A percentile compares a stretch with the other conserved stretches of the same genome.
phyloP scores from a whole-genome alignment of 495 filamentous ascomycete genomes.

The Hypoxylon crocopeplum region DNA sequence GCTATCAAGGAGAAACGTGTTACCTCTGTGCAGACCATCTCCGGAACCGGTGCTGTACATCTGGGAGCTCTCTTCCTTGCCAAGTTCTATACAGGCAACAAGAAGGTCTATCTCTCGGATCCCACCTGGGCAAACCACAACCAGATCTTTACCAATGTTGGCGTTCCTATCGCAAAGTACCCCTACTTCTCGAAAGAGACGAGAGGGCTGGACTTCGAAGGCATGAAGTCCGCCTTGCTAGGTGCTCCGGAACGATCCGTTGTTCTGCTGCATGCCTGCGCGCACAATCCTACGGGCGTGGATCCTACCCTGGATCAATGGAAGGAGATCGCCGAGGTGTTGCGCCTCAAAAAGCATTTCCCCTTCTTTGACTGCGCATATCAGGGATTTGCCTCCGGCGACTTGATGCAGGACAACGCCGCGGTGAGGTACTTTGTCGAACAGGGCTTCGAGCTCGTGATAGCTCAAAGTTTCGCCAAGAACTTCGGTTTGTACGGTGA shows the following conservation, averaged over 20 bases:
- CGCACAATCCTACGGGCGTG: conserved; percentile 97
- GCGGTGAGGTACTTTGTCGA: conserved; percentile 92
- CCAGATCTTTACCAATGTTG: conserved; percentile 96
- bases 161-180: conserved; percentile 78
- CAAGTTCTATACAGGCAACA: conserved; percentile 72
- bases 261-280: conserved; percentile 94
- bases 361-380: conserved; percentile 99
- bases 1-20: conserved; percentile 86
- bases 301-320: conserved; percentile 95
- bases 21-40: conserved; percentile 79
- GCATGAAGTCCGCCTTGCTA: conserved; percentile 74
- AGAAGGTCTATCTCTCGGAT: conserved; percentile 84
- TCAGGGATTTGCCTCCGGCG: conserved; percentile 96
- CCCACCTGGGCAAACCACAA: conserved; percentile 99
- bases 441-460: conserved; percentile 92
- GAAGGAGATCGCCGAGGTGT: conserved; percentile 81
- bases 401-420: conserved; percentile 83
- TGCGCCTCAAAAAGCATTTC: conserved; percentile 81
- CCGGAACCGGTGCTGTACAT: conserved; percentile 90
- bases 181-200: conserved; percentile 91
- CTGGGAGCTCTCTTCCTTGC: conserved; percentile 86
- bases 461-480: conserved; percentile 97
- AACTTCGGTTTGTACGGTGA: conserved; percentile 99
- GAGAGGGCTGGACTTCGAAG: conserved; percentile 88
- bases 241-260: conserved; percentile 78